Conservation (phyloP, 306 rosid species). For the Rubus idaeus region DNA sequence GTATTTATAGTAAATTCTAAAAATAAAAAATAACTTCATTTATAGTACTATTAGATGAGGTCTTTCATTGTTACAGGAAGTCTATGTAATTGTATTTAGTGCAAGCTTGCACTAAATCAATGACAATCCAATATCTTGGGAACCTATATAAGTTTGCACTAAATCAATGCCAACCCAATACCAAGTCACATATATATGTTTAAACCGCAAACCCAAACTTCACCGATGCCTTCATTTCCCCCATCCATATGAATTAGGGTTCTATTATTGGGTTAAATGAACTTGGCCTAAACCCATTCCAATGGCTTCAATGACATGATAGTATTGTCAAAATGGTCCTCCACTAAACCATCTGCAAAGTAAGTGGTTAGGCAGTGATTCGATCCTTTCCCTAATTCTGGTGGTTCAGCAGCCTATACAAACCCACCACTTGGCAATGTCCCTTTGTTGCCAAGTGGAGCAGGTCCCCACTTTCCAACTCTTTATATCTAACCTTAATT, state of each 20-base stretch:
- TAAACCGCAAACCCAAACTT: too few relatives aligned
- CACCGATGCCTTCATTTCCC: background rate
- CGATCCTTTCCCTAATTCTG: background rate
- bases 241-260: background rate
- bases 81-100: too few relatives aligned
- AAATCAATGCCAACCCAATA: too few relatives aligned
- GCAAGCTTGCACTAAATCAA: too few relatives aligned
- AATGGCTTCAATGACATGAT: background rate
- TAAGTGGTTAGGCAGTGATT: background rate
- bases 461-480: background rate
- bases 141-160: too few relatives aligned
- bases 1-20: too few relatives aligned
- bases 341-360: background rate
- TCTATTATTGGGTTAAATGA: background rate
- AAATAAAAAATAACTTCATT: too few relatives aligned
- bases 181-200: background rate
- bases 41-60: too few relatives aligned
- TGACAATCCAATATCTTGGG: too few relatives aligned
- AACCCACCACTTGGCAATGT: conserved; percentile 6
- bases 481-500: background rate
- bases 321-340: background rate
- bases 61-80: too few relatives aligned
- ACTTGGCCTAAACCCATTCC: background rate
- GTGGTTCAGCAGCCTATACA: conserved; percentile 3
- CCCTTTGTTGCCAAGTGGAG: conserved; percentile 1